Evolutionary conservation across 2,329 filamentous ascomycete genomes (phyloP), one percentile per base, ranked within the genome.

Genomic region (Penicillium sp.): DNA sequence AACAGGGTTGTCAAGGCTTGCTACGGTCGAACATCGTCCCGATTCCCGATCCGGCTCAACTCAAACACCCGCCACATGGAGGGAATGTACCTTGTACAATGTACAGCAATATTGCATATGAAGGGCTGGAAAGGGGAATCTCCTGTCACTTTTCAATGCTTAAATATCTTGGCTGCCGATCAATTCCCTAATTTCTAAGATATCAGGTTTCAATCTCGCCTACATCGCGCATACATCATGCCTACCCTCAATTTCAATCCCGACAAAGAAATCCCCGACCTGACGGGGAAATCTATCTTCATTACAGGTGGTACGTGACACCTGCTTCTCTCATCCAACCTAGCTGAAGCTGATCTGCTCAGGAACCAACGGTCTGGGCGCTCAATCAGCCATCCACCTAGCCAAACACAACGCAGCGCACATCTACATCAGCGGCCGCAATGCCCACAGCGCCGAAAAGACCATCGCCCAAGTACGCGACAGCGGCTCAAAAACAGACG

Each of bases 291-390:
- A 50, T 38, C 52, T 5, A 58, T 63, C 51, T 63, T 63, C 37
- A 60, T 63, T 41, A 63, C 60, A 1, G 60, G 60, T 37, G 58
- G 58, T 55, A 57, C n/a, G 54, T 52, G 10, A 49, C 12, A 15
- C 20, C 22, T 6, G 25, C 20, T 14, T 2, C 22, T 25, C 10
- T 6, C 5, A 5, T 25, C 14, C 4, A 25, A 7, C 4, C 2
- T 5, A n/a, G 31, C 31, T 31, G 31, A 45, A 43, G 5, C 42
- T 28, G 3, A 34, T 7, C 5, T 2, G 12, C 8, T 15, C 85
- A 84, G 39, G 83, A 83, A 71, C 85, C 52, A 72, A 73, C 14
- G 82, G 82, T 0, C 74, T 84, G 0, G 82, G 82, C 17, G 73
- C 71, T 35, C 67, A 70, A 55, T 75, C 76, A 10, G 68, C 79